Base-by-base conservation (phyloP, 768 basidiomycete species). In the Saitozyma sp. region DNA sequence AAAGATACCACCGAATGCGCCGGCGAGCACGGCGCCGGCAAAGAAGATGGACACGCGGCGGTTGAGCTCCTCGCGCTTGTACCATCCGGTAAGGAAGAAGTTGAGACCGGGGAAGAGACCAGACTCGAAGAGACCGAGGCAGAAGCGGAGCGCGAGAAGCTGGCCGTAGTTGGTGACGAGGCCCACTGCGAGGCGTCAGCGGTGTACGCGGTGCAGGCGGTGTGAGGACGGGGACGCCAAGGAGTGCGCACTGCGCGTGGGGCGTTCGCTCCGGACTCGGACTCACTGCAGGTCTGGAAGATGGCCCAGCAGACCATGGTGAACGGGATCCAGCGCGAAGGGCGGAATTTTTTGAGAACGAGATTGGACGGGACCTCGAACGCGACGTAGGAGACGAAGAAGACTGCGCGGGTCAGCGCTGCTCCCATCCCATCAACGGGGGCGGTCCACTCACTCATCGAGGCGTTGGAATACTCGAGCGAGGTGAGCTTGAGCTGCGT, bases 1-100 rank as follows among this genome's bases (percentile, higher is more conserved):
- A n/a, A 79, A 67, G 61, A 79, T 76, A 60, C 78, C 78, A 56
- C 77, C 78, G 59, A 79, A 79, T 29, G 78, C 78, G 11, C 78
- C 78, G 8, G 78, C 74, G 17, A 77, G 56, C 3, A 77, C 78
- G 13, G 78, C 78, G 16, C 76, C 78, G 39, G 73, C 75, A 54
- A 79, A 79, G 64, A 79, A 77, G 20, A 79, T 54, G 17, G 74
- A 66, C 50, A 70, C 70, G 16, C 78, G 64, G 48, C 73, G 71
- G 50, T 66, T 68, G 45, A 67, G 63, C 60, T 79, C 78, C 53
- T 69, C 69, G 41, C 78, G 67, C 53, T 71, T 65, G 57, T 79
- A 79, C 76, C 76, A 79, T 7, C 74, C 74, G 14, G 76, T 73
- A 7, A 77, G 49, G 67, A 70, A 71, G 61, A 79, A 74, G n/a